A percentile compares a stretch with the other conserved stretches of the same genome.
Conservation (phyloP, 2,329 filamentous ascomycete genomes). For the Amylocarpus encephaloides region DNA sequence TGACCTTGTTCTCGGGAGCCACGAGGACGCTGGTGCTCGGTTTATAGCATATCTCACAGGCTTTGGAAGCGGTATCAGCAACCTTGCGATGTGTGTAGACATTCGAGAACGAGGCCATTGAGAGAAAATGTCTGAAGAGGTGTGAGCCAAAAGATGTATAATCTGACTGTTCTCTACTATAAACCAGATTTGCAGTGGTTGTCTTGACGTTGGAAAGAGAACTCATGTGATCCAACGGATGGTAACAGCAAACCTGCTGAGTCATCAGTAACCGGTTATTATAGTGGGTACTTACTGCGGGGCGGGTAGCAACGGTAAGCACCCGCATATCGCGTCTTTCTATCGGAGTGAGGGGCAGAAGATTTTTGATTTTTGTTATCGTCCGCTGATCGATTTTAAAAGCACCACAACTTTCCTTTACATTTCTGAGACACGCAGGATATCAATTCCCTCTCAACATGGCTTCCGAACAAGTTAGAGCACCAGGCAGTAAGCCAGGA, state of each 20-base stretch:
- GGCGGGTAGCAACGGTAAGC: too few relatives aligned
- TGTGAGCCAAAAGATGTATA: neutral
- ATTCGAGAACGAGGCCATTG: slow-evolving; percentile 55
- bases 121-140: too few relatives aligned
- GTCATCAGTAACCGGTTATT: too few relatives aligned
- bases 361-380: too few relatives aligned
- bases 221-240: too few relatives aligned
- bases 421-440: neutral
- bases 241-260: too few relatives aligned
- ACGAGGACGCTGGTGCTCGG: slow-evolving; percentile 81
- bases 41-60: slow-evolving; percentile 90
- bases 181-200: neutral
- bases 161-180: neutral
- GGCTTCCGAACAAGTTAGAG: slow-evolving; percentile 24
- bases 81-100: slow-evolving; percentile 81
- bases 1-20: slow-evolving; percentile 80
- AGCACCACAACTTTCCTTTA: neutral
- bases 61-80: slow-evolving; percentile 73
- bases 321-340: too few relatives aligned
- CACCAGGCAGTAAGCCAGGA: slow-evolving; percentile 25
- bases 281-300: too few relatives aligned
- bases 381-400: neutral
- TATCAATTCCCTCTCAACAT: slow-evolving; percentile 17
- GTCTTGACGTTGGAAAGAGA: neutral
- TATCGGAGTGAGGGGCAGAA: too few relatives aligned